Base-by-base conservation (phyloP, 1,284 basidiomycete genomes). In the Cerioporus squamosus region DNA sequence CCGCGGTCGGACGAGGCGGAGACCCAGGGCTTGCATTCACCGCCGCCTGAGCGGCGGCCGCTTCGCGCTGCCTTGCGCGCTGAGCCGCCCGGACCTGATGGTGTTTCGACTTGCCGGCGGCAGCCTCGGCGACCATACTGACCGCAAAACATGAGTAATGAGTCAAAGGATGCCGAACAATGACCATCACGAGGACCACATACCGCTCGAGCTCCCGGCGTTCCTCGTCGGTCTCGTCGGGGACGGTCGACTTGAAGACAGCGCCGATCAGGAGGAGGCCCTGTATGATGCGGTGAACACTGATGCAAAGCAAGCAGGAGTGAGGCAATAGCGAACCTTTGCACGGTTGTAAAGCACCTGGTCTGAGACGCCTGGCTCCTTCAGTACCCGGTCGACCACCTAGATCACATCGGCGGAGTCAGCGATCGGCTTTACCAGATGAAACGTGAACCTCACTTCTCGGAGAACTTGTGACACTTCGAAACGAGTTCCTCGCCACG, bases 401-500 rank as follows among this genome's bases (percentile, higher is more conserved):
- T 56, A n/a, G 17, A 7, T 43, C 6, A n/a, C n/a, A 42, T 20
- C 43, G 36, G 5, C 40, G 20, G 8, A 43, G 10, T 43, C 40
- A 43, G 18, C 40, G 5, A 20, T 20, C 6, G 17, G 10, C 40
- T 6, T 3, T 18, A 1, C 6, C 1, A 15, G 20, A 43, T 0
- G 40, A 24, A 22, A 60, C 29, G 29, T 29, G 29, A 29, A 29
- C 10, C 72, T 50, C 61, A 85, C 88, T 75, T 90, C 88, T 53
- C 89, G 83, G 44, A 93, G 77, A 14, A 95, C 93, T 72, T 91
- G 91, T 40, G 89, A 87, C 26, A 97, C 93, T 77, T 98, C 95
- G 72, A 97, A 88, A 50, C 95, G 86, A 2, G 95, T 95, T 15
- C 95, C 95, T 59, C 94, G 87, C 95, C 95, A 98, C 24, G 95